Percentiles rank a stretch among this genome's conserved stretches.
Conservation (phyloP, 2,329 filamentous ascomycete species). For the Aspergillus pseudoglaucus region DNA sequence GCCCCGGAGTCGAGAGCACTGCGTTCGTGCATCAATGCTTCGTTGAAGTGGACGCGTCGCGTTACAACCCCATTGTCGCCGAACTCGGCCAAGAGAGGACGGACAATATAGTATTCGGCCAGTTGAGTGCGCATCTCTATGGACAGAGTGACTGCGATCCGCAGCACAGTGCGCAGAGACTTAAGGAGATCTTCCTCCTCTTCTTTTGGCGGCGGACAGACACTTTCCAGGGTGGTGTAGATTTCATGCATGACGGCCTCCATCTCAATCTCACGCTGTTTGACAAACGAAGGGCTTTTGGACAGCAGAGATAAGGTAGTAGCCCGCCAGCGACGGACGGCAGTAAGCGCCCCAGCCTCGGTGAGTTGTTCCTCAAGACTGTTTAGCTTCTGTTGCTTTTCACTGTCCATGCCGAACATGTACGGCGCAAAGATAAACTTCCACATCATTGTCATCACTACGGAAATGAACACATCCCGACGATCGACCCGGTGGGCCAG, state of each 20-base stretch:
- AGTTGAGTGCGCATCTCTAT: slow-evolving; percentile 97
- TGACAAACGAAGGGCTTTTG: slow-evolving; percentile 69
- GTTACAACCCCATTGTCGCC: slow-evolving; percentile 85
- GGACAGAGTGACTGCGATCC: slow-evolving; percentile 79
- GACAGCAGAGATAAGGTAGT: slow-evolving; percentile 87
- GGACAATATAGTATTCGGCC: slow-evolving; percentile 97
- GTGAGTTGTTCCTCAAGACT: slow-evolving; percentile 83
- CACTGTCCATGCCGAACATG: slow-evolving; percentile 95
- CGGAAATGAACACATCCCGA: slow-evolving; percentile 94
- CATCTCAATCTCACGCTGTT: slow-evolving; percentile 80
- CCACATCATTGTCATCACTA: slow-evolving; percentile 99
- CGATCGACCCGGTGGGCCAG: slow-evolving; percentile 81
- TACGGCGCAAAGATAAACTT: slow-evolving; percentile 98
- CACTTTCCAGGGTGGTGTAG: slow-evolving; percentile 71
- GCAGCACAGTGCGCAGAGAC: slow-evolving; percentile 80
- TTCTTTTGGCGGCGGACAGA: slow-evolving; percentile 79
- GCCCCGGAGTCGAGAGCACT: slow-evolving; percentile 67
- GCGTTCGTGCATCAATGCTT: slow-evolving; percentile 89
- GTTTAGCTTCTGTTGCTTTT: slow-evolving; percentile 96
- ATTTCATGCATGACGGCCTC: slow-evolving; percentile 93
- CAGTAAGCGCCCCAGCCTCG: slow-evolving; percentile 77
- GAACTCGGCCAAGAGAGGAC: slow-evolving; percentile 88
- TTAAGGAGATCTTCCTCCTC: slow-evolving; percentile 73
- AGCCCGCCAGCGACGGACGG: slow-evolving; percentile 96
- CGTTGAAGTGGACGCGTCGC: slow-evolving; percentile 85